Evolutionary conservation across 75 land plant species (phyloP).

Genomic region (Isoetes taiwanensis): DNA sequence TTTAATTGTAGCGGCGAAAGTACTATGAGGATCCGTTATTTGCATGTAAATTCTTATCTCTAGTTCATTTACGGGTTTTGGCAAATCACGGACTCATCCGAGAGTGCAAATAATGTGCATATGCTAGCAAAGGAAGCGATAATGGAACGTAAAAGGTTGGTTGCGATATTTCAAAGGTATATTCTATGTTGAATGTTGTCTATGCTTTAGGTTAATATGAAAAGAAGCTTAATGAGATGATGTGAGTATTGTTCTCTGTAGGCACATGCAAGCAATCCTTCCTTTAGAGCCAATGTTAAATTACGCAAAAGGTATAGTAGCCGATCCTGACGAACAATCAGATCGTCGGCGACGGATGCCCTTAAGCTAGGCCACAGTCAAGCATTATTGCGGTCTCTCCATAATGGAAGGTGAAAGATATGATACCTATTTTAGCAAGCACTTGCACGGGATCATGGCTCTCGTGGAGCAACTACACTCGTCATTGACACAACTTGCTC

Average conservation of each 20-base stretch:
- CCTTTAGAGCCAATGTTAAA: constrained; percentile 70
- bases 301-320: constrained; percentile 47
- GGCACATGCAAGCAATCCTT: constrained; percentile 46
- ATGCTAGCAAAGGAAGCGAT: constrained; percentile 77
- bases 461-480: constrained; percentile 52
- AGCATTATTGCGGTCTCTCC: constrained; percentile 56
- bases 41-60: neutral
- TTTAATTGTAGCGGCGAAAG: neutral
- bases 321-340: constrained; percentile 35
- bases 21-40: neutral
- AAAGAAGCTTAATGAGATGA: neutral
- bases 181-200: neutral
- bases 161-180: constrained; percentile 37
- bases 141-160: constrained; percentile 50
- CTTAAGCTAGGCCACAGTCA: constrained; percentile 55
- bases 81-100: constrained; percentile 61
- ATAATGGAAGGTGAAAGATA: constrained; percentile 40
- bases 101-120: constrained; percentile 69
- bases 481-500: constrained; percentile 56
- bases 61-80: constrained; percentile 40
- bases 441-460: constrained; percentile 40
- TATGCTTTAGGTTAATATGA: neutral
- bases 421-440: constrained; percentile 32
- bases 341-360: too few relatives aligned
- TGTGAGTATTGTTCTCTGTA: constrained; percentile 15